Base-by-base conservation (phyloP, 2,329 filamentous ascomycete species). In the Graphium sp. region DNA sequence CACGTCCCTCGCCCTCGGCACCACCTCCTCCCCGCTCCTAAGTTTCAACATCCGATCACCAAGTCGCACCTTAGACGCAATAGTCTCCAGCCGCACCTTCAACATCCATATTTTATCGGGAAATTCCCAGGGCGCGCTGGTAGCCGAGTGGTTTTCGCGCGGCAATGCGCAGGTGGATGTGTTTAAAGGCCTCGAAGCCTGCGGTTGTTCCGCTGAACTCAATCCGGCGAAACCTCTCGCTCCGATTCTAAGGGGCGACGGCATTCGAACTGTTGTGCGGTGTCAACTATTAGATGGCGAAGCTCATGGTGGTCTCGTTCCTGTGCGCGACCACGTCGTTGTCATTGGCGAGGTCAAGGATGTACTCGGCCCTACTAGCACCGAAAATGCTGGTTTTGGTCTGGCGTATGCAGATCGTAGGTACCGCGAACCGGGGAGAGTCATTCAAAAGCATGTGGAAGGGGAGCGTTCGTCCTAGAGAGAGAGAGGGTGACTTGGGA, bases 11-110 rank as follows among this genome's bases (percentile, higher is more conserved):
- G 56, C 61, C 11, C 51, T 71, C 12, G 37, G 42, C n/a, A 65
- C 66, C 0, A 52, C 47, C 16, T 65, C 66, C 1, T 16, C 28
- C 20, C 36, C 36, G 11, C 48, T 64, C 8, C 46, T 73, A 6
- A 60, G 58, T 1, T 71, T 73, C 52, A 72, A 72, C 47, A 54
- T 72, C 27, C 56, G 56, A 15, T 53, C 59, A 17, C 66, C 66
- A 13, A 69, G 63, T 41, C 56, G 61, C 9, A 71, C 66, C 9
- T 50, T 66, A 15, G 55, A 63, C 32, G 65, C 66, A 7, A 54
- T 73, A 14, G 35, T 41, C 11, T 43, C 40, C 10, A 57, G 49
- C 24, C 38, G 54, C 1, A 40, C 39, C 10, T 71, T 72, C 42
- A 69, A 69, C 32, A 53, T 71, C 10, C 67, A 73, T 34, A 41